Evolutionary conservation across 495 filamentous ascomycete species (phyloP), one percentile per base, ranked within the genome.

Genomic region (Aspergillus saccharolyticus): DNA sequence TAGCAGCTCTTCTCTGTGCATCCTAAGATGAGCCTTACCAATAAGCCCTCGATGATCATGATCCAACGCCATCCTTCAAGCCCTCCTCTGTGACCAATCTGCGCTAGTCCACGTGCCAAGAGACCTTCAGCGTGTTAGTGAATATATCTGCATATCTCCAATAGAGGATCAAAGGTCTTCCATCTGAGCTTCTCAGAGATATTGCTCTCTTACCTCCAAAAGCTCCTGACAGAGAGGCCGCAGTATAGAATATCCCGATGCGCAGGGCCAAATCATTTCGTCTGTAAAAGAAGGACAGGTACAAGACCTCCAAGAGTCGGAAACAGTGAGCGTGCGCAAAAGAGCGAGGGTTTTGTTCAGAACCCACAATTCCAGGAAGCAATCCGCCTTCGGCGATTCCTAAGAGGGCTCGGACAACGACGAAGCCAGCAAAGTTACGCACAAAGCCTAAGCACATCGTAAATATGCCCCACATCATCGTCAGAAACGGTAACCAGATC

Each of bases 171-270:
- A 39, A 39, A 39, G 4, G 33, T 39, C 33, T 8, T 12, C 14
- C 12, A 10, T 6, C 33, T 12, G 10, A 39, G 4, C 14, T 10
- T 12, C 4, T 15, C 33, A 5, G 4, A 28, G 4, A 39, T 5
- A 9, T 10, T 5, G 12, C 14, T 39, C 10, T 30, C 54, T 60
- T 74, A 63, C 87, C 85, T 25, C 83, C 84, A 65, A 91, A 90
- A 1, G 86, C 87, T 24, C 86, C 86, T 3, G 87, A 86, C 39
- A 89, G 63, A 18, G 80, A 84, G 0, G 86, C 86, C 3, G 85
- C 80, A n/a, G 82, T 83, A 74, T 89, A 90, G 67, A 91, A 92
- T 53, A 86, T 70, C 21, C 87, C 88, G 63, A 86, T 83, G n/a
- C 89, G 82, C 45, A 80, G 75, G 54, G 90, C 88, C 48, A 84